Percentiles rank a stretch among this genome's conserved stretches.
Conservation (phyloP, 2,329 filamentous ascomycete genomes). For the Myotisia sp. region DNA sequence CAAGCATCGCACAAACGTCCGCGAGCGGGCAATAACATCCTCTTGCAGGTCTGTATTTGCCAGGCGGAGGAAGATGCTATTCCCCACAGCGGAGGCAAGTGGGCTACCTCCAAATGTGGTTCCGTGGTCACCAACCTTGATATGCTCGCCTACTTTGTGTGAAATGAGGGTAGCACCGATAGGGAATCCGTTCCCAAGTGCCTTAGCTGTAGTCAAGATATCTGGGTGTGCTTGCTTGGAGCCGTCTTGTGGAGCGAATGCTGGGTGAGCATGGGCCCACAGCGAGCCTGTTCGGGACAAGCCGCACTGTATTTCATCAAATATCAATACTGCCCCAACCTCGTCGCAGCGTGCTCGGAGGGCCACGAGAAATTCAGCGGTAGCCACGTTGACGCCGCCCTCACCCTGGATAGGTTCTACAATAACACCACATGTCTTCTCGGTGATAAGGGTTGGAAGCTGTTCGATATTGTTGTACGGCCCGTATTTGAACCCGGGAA, state of each 20-base stretch:
- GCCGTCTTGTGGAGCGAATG: constrained; percentile 30
- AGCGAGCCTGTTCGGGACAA: constrained; percentile 72
- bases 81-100: constrained; percentile 66
- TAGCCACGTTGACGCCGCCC: constrained; percentile 76
- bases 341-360: constrained; percentile 73
- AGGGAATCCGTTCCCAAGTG: constrained; percentile 89
- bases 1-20: constrained; percentile 46
- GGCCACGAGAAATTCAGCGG: constrained; percentile 65
- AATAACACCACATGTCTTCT: constrained; percentile 83
- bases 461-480: constrained; percentile 66
- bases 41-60: constrained; percentile 55
- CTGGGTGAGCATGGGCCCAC: constrained; percentile 72
- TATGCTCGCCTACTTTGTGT: constrained; percentile 50
- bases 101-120: constrained; percentile 93
- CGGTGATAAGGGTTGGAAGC: constrained; percentile 60
- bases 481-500: constrained; percentile 81
- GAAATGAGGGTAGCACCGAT: constrained; percentile 69
- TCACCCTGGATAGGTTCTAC: constrained; percentile 96
- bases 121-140: constrained; percentile 69
- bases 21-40: constrained; percentile 54
- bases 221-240: constrained; percentile 69
- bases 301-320: constrained; percentile 96
- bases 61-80: constrained; percentile 69
- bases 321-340: constrained; percentile 78
- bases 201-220: constrained; percentile 86